Evolutionary conservation across 768 basidiomycete genomes (phyloP), one percentile per base, ranked within the genome.

Genomic region (Amanita phalloides): DNA sequence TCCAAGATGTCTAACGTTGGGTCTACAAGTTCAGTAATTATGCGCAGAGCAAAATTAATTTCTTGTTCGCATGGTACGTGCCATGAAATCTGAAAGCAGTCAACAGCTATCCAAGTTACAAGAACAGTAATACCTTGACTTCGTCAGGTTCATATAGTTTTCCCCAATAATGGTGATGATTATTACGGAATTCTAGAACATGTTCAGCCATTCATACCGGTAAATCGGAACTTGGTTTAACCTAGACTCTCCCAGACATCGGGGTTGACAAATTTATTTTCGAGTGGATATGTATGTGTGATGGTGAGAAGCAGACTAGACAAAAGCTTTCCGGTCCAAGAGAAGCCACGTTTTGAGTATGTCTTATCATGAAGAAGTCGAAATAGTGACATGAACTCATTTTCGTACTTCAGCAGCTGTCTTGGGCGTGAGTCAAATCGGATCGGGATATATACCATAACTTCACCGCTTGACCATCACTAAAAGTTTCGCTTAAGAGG

Each of bases 101-200:
- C 52, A 54, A 28, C 37, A 23, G 30, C 21, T 49, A 11, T 32
- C 25, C 33, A 25, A 38, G 14, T 26, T n/a, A 35, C 10, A 20
- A 6, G n/a, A 6, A 32, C 33, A 33, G 28, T 20, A 13, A 4
- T 59, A 89, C 85, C 64, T 76, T 75, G 54, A 91, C 77, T 33
- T 92, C 84, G 39, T 80, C 74, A 10, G 80, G 71, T 20, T 70
- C 70, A 64, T 87, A 91, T 10, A 84, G 62, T 59, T 87, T 86
- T 6, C 90, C 91, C 90, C 90, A 93, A 58, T 79, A 73, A 17
- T 70, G 72, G 63, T 88, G 81, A 59, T 90, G 86, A 51, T 79
- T 81, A 48, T 67, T 64, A 44, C 75, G 72, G 66, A 90, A 87
- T 20, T 86, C 88, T 88, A 58, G 9, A 25, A 53, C 14, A 36